Percentiles rank a stretch among this genome's conserved stretches.
Conservation (phyloP, 2,329 filamentous ascomycete genomes). For the Exophiala mesophila region DNA sequence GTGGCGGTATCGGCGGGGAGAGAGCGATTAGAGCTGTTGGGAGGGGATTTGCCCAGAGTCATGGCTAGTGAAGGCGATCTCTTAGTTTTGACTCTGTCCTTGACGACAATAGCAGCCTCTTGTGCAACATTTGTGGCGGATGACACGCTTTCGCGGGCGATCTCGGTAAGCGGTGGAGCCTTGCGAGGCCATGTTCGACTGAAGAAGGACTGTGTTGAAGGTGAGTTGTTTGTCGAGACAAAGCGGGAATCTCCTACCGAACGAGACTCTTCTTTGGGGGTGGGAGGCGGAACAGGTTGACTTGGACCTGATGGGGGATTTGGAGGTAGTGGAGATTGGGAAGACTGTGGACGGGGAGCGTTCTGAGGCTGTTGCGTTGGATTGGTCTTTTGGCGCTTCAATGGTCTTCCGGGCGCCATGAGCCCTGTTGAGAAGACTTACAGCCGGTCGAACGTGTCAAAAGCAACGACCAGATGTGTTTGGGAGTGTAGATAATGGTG, state of each 20-base stretch:
- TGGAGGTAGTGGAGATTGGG: constrained; percentile 16
- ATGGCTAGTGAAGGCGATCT: constrained; percentile 39
- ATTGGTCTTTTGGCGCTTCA: constrained; percentile 27
- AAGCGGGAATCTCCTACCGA: constrained; percentile 12
- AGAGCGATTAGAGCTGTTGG: constrained; percentile 36
- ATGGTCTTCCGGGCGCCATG: constrained; percentile 24
- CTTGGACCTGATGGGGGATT: constrained; percentile 9
- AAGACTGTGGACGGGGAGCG: constrained; percentile 10
- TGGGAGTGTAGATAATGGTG: no score
- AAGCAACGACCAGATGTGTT: background rate
- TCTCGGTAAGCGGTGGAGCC: constrained; percentile 45
- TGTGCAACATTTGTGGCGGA: constrained; percentile 37
- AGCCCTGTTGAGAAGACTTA: constrained; percentile 3
- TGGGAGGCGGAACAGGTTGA: background rate
- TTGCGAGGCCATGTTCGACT: constrained; percentile 45
- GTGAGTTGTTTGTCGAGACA: constrained; percentile 1
- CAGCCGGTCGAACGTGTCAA: background rate
- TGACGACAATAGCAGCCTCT: constrained; percentile 30
- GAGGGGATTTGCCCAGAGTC: constrained; percentile 35
- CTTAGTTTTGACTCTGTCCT: constrained; percentile 29
- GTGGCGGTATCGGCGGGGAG: constrained; percentile 43
- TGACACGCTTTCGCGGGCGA: constrained; percentile 47
- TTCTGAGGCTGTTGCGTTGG: constrained; percentile 12
- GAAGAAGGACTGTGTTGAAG: constrained; percentile 34
- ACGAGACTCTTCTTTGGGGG: constrained; percentile 7